These are phyloP conservation scores for Triadica sebifera DNA, from an alignment of 345 rosid species.

Conservation along the genomic window DNA sequence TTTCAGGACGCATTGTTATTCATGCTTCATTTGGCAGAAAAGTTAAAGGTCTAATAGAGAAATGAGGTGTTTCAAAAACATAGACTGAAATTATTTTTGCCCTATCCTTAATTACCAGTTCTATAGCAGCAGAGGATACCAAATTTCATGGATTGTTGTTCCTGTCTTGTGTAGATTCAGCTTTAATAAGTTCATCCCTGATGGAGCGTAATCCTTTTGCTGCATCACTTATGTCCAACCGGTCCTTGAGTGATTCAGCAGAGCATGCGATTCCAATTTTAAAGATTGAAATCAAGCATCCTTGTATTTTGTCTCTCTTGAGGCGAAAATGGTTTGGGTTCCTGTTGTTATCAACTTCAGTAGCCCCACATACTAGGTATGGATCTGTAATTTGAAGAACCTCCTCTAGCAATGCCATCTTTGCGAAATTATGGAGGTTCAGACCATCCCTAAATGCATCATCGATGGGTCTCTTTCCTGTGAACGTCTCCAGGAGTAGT, in stretches of 20 bases:
- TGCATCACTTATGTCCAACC: too few species aligned
- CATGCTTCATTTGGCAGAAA: neutral
- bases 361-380: constrained; percentile 15
- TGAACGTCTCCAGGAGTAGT: neutral
- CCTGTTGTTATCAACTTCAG: too few species aligned
- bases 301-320: too few species aligned
- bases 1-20: neutral
- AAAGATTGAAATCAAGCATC: too few species aligned
- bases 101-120: neutral
- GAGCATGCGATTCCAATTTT: too few species aligned
- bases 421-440: neutral
- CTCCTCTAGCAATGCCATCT: neutral
- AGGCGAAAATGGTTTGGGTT: too few species aligned
- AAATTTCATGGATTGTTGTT: neutral
- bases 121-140: neutral
- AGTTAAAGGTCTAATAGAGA: neutral
- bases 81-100: neutral
- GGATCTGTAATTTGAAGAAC: neutral
- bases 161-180: constrained; percentile 3
- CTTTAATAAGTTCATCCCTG: neutral
- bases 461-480: neutral
- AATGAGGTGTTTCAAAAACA: neutral
- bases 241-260: too few species aligned
- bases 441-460: neutral
- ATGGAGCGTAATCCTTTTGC: too few species aligned